Evolutionary conservation across 768 basidiomycete genomes (phyloP).

Genomic region (Lentinula raphanica): DNA sequence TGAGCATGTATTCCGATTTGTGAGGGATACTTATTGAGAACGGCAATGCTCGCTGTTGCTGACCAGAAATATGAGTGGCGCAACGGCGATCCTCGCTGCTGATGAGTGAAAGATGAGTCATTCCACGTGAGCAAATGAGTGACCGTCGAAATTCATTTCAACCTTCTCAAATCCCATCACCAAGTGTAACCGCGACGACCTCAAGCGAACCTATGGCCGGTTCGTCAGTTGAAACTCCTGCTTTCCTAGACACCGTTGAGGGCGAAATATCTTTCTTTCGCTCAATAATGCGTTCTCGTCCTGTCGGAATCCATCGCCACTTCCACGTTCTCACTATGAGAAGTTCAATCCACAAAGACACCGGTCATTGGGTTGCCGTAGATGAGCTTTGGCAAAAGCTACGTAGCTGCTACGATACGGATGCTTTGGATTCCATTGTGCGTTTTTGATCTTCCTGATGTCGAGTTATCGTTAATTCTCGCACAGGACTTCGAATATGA

Average conservation of each 20-base stretch:
- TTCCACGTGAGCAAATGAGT: neutral
- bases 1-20: neutral
- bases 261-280: slow-evolving; percentile 86
- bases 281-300: slow-evolving; percentile 74
- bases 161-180: neutral
- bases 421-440: slow-evolving; percentile 67
- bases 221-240: slow-evolving; percentile 3
- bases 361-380: slow-evolving; percentile 51
- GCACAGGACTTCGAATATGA: slow-evolving; percentile 47
- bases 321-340: slow-evolving; percentile 78
- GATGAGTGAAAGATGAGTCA: neutral
- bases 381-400: slow-evolving; percentile 77
- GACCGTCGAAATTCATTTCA: neutral
- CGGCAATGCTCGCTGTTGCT: neutral
- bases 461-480: slow-evolving; percentile 1
- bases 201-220: neutral
- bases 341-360: slow-evolving; percentile 66
- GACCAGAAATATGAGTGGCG: neutral
- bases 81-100: neutral
- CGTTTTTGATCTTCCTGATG: slow-evolving; percentile 25
- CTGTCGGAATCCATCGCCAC: slow-evolving; percentile 77
- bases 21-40: neutral
- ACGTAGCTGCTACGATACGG: slow-evolving; percentile 65
- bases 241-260: slow-evolving; percentile 64
- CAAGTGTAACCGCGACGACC: too few species aligned